Base-by-base conservation (phyloP, 2,329 filamentous ascomycete species). In the Metarhizium guizhouense region DNA sequence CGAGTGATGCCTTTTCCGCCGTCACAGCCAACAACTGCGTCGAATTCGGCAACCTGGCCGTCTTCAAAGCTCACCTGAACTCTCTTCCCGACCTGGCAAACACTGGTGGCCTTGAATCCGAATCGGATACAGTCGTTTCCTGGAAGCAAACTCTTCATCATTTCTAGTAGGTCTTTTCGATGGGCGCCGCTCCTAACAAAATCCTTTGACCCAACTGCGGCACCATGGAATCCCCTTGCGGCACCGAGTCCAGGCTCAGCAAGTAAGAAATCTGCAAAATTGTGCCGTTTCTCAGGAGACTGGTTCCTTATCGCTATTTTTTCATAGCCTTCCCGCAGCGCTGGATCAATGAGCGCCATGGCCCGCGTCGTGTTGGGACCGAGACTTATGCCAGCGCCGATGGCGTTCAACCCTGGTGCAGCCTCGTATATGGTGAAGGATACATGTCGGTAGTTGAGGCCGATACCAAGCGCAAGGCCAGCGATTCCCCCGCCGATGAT, bases 401-500 rank as follows among this genome's bases (percentile, higher is more conserved):
- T 74, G 58, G 79, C 76, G 3, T 70, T 66, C 54, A 77, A 73
- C 1, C 64, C 62, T 0, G 66, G 51, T 0, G 75, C 70, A 6
- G 74, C 72, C 61, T 81, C 78, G 59, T 77, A 81, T 3, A 81
- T 55, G 0, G 66, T 74, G 57, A 72, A 76, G 0, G 67, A 60
- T 16, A 80, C 63, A 2, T 65, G 64, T 40, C 76, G 74, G 2
- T 68, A 68, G 45, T 74, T 67, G 0, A 81, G 71, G 14, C 71
- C 77, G 0, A 79, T 67, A 0, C 76, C 76, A 0, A 81, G 69
- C 16, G 73, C 71, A 10, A 80, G 62, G 7, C 78, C 79, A 3
- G 74, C 79, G 57, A 74, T 81, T 62, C 72, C 82, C 54, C 69
- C 80, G 59, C 72, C 83, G 14, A 81, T 64, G 20, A 81, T 74